A percentile compares a stretch with the other conserved stretches of the same genome.
phyloP scores from a whole-genome alignment of 768 basidiomycete species.

The Trametes punicea region DNA sequence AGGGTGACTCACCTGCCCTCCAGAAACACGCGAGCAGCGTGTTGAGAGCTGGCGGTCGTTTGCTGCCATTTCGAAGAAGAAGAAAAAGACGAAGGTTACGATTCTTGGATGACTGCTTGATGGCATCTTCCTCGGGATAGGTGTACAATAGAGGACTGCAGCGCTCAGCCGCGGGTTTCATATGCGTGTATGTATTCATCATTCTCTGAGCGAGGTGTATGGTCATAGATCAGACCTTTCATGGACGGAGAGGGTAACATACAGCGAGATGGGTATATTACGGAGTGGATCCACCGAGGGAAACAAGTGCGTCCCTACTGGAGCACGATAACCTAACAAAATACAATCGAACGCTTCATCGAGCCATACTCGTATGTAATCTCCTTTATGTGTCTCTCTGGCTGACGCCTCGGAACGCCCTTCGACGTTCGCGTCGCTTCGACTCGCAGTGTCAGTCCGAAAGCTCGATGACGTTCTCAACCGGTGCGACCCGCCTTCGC shows the following conservation, averaged over 20 bases:
- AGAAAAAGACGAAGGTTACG: constrained; percentile 68
- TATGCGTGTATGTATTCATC: constrained; percentile 1
- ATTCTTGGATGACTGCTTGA: constrained; percentile 25
- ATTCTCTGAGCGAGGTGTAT: background rate
- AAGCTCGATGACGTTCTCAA: constrained; percentile 55
- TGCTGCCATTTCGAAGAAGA: constrained; percentile 66
- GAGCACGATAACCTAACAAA: background rate
- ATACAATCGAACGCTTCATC: background rate
- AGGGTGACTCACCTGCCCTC: too few relatives aligned
- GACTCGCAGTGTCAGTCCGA: constrained; percentile 35
- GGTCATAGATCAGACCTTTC: background rate
- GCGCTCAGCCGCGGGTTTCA: background rate
- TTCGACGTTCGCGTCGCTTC: background rate
- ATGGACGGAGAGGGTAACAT: background rate
- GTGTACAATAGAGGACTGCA: constrained; percentile 3
- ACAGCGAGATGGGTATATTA: constrained; percentile 4
- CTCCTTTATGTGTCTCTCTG: background rate
- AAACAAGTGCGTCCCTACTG: background rate
- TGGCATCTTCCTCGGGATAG: background rate
- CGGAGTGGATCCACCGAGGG: background rate
- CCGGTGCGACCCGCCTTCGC: constrained; percentile 35
- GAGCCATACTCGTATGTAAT: background rate
- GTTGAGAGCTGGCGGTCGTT: constrained; percentile 86
- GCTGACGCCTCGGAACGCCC: background rate
- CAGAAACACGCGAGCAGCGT: constrained; percentile 63